These are phyloP conservation scores for Fusarium sp. DNA, from an alignment of 2,329 filamentous ascomycete species.

Conservation along the genomic window DNA sequence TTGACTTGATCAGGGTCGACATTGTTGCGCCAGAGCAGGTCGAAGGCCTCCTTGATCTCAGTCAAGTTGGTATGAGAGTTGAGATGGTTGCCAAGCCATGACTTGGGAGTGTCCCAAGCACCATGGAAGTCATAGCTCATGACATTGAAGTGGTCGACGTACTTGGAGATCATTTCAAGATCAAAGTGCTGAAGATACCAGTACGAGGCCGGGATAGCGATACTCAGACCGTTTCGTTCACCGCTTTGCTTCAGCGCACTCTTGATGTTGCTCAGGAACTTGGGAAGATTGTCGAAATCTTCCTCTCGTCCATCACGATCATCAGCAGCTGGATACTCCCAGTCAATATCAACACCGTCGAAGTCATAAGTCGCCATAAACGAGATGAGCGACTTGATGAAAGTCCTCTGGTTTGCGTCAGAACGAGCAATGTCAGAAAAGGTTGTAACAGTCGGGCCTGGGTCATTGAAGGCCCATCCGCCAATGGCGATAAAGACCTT, in stretches of 20 bases:
- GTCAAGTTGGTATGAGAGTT: constrained; percentile 30
- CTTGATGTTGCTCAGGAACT: constrained; percentile 35
- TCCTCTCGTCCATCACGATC: constrained; percentile 51
- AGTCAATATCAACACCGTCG: constrained; percentile 22
- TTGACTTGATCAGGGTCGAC: constrained; percentile 4
- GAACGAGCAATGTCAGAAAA: constrained; percentile 37
- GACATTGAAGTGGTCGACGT: constrained; percentile 46
- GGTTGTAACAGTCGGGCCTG: constrained; percentile 40
- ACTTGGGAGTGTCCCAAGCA: constrained; percentile 4
- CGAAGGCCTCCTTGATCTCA: constrained; percentile 10
- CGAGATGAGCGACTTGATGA: constrained; percentile 19
- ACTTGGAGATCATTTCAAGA: constrained; percentile 1
- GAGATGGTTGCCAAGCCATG: constrained; percentile 5
- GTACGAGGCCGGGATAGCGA: constrained; percentile 38
- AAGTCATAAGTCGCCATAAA: constrained; percentile 38
- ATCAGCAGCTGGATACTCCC: constrained; percentile 40
- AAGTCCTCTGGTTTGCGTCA: not conserved
- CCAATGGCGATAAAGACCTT: constrained; percentile 46
- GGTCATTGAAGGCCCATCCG: constrained; percentile 56
- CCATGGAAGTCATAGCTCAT: constrained; percentile 33
- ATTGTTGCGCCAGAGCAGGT: constrained; percentile 18
- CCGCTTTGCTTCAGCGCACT: constrained; percentile 33
- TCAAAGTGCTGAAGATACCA: constrained; percentile 42
- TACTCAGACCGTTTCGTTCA: not conserved
- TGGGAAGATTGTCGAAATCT: constrained; percentile 51